These are phyloP conservation scores for Colletotrichum liriopes DNA, from an alignment of 2,329 filamentous ascomycete species.

Conservation along the genomic window DNA sequence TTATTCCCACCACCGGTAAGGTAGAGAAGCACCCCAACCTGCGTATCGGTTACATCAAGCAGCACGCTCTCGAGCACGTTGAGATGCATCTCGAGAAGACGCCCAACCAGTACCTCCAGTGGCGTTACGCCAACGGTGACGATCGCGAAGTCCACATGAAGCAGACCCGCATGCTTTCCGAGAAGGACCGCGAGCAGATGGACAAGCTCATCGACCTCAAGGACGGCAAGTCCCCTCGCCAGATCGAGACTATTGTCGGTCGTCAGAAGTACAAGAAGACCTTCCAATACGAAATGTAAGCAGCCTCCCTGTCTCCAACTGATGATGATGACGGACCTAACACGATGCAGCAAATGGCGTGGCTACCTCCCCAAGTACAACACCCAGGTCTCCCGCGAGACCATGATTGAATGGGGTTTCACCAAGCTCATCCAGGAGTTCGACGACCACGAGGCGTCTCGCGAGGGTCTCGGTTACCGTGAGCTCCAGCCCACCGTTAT, in stretches of 20 bases:
- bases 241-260: conserved; percentile 91
- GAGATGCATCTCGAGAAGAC: conserved; percentile 99
- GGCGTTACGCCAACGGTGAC: conserved; percentile 97
- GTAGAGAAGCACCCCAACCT: conserved; percentile 99
- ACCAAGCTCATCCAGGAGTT: conserved; percentile 97
- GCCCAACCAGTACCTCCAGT: conserved; percentile 98
- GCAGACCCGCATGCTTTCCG: conserved; percentile 92
- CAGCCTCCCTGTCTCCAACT: conserved; percentile 39
- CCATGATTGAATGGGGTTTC: conserved; percentile 87
- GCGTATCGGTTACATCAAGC: conserved; percentile 99
- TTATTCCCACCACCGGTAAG: conserved; percentile 84
- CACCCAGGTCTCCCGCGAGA: conserved; percentile 93
- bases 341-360: conserved; percentile 83
- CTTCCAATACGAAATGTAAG: conserved; percentile 96
- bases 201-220: conserved; percentile 89
- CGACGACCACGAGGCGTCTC: conserved; percentile 98
- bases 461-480: conserved; percentile 97
- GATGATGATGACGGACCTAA: conserved; percentile 47
- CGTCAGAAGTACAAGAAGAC: conserved; percentile 99
- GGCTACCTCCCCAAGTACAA: conserved; percentile 93
- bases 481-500: conserved; percentile 94
- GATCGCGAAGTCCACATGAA: conserved; percentile 98
- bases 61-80: conserved; percentile 98
- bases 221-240: conserved; percentile 83
- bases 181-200: conserved; percentile 90